Base-by-base conservation (phyloP, 176 grass and related monocot species). In the Oryza meyeriana region DNA sequence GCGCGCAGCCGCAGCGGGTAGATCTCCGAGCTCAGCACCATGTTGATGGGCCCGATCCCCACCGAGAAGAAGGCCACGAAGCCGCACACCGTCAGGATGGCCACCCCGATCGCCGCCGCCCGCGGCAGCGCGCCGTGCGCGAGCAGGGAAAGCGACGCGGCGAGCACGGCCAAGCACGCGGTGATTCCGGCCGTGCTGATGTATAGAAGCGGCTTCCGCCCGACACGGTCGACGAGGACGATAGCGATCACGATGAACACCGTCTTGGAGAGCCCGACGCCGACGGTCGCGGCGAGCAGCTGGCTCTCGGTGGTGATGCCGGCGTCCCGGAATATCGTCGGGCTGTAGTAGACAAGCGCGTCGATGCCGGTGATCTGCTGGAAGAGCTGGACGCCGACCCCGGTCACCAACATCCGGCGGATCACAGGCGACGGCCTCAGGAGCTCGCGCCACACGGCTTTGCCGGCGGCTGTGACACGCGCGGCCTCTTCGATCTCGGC, bases 31-130 rank as follows among this genome's bases (percentile, higher is more conserved):
- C 85, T 89, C 55, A 93, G 50, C 66, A 97, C 91, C 94, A 82
- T 85, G 71, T 78, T 82, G 80, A 97, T 75, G 13, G 94, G 94
- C 7, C 94, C 94, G 0, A 97, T 88, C 38, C 94, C 94, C 11
- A 97, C 79, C 6, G 94, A 97, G 78, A 97, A 97, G 73, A 93
- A 93, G 0, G 91, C 91, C 24, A 97, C 91, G 77, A 85, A 87
- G 24, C 91, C 94, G 22, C 94, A 97, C 59, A 93, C 94, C 30
- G 91, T 87, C 31, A 90, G 39, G 59, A 93, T 78, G 12, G 94
- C 91, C 2, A 89, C 4, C 5, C 22, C 76, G 4, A 89, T 48
- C 1, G 68, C 90, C 61, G 32, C 86, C 33, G 62, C 86, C 11
- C 73, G 4, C 0, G 94, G 38, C 6, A 96, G n/a, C 62, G 69